These are phyloP conservation scores for Rosa multiflora DNA, from an alignment of 306 rosid genomes.

Conservation along the genomic window DNA sequence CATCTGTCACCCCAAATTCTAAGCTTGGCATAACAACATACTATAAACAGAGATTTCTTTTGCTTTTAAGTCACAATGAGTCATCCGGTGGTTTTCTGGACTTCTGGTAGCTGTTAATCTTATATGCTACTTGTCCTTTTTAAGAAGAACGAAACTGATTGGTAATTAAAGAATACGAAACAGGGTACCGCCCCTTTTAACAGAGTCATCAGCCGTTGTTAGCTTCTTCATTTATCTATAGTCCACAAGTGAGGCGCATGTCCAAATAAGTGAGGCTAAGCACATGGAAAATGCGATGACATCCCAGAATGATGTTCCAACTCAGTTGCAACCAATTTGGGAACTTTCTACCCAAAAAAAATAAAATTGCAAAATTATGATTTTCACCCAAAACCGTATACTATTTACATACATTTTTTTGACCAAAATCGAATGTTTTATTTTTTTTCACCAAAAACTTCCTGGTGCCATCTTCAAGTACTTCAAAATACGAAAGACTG, in stretches of 20 bases:
- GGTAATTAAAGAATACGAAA: background rate
- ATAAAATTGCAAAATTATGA: too few species aligned
- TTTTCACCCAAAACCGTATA: too few species aligned
- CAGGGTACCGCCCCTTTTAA: background rate
- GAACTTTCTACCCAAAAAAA: too few species aligned
- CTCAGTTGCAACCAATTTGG: too few species aligned
- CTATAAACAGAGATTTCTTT: background rate
- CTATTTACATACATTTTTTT: too few species aligned
- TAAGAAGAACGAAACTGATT: background rate
- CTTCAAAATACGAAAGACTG: too few species aligned
- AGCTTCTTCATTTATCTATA: background rate
- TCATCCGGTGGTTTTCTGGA: too few species aligned
- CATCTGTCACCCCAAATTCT: background rate
- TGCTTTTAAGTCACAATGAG: background rate
- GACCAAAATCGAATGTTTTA: too few species aligned
- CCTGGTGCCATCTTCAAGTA: too few species aligned
- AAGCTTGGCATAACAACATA: background rate
- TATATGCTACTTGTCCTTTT: background rate
- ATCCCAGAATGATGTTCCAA: too few species aligned
- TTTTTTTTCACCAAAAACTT: too few species aligned
- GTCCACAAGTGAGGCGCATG: background rate
- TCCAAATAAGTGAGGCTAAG: background rate
- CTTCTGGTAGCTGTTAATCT: background rate
- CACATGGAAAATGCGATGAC: too few species aligned
- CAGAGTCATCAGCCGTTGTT: background rate